A percentile compares a stretch with the other conserved stretches of the same genome.
These are phyloP conservation scores for Crucihimalaya himalaica DNA, from an alignment of 345 rosid genomes.

Conservation along the genomic window DNA sequence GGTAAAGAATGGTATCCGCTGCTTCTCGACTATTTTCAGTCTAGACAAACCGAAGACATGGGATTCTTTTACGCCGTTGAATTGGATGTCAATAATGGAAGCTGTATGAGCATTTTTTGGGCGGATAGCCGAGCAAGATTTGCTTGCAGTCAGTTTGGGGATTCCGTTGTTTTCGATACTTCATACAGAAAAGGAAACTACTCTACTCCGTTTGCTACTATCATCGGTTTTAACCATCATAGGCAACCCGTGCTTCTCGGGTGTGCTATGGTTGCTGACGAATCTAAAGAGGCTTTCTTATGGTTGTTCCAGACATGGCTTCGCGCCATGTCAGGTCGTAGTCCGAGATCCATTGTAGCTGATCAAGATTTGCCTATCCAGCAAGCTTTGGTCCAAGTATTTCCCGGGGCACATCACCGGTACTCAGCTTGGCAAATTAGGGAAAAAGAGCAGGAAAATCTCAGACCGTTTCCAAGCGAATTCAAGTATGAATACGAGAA, in stretches of 20 bases:
- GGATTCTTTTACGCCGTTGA: conserved; percentile 83
- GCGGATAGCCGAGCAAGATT: conserved; percentile 91
- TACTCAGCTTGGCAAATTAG: conserved; percentile 78
- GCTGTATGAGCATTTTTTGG: conserved; percentile 80
- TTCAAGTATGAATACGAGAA: conserved; percentile 68
- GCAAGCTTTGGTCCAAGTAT: conserved; percentile 67
- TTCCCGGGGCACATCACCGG: conserved; percentile 75
- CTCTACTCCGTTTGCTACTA: conserved; percentile 75
- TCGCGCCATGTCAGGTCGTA: conserved; percentile 72
- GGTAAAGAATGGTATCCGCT: conserved; percentile 73
- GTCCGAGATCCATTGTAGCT: conserved; percentile 73
- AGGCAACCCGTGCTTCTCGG: conserved; percentile 88
- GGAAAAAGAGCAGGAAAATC: conserved; percentile 63
- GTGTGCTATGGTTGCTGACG: conserved; percentile 74
- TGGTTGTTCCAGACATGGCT: conserved; percentile 92
- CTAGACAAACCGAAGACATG: conserved; percentile 75
- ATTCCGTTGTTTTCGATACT: conserved; percentile 68
- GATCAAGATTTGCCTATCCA: conserved; percentile 78
- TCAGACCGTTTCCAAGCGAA: conserved; percentile 55
- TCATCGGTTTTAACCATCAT: conserved; percentile 87
- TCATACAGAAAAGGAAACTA: conserved; percentile 65
- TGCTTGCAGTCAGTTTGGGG: conserved; percentile 86
- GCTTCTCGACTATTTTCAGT: conserved; percentile 75
- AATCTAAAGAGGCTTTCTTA: conserved; percentile 62
- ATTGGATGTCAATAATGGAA: conserved; percentile 54